These are phyloP conservation scores for Coffea eugenioides DNA, from an alignment of 257 asterid species.

Conservation along the genomic window DNA sequence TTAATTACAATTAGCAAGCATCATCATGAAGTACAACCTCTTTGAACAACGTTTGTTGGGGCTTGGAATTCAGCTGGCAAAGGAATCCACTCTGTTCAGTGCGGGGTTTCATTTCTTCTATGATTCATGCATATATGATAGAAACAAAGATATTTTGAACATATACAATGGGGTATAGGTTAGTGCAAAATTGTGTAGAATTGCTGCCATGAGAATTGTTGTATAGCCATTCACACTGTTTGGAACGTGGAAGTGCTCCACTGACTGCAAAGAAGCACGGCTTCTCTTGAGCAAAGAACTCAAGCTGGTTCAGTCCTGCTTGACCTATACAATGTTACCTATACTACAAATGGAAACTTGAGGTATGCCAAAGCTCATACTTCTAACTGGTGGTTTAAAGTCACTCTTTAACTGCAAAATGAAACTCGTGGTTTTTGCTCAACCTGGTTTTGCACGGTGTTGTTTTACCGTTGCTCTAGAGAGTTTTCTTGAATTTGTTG, in stretches of 20 bases:
- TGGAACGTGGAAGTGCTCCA: neutral
- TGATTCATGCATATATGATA: constrained; percentile 5
- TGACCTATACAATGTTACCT: neutral
- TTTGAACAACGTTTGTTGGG: neutral
- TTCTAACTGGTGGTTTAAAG: neutral
- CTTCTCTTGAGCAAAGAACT: neutral
- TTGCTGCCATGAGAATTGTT: constrained; percentile 8
- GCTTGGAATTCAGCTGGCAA: neutral
- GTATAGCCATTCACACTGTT: neutral
- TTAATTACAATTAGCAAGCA: constrained; percentile 21
- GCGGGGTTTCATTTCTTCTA: constrained; percentile 3
- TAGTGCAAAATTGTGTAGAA: constrained; percentile 7
- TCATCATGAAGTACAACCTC: neutral
- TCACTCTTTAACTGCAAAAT: neutral
- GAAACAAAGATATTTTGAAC: neutral
- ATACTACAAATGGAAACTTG: neutral
- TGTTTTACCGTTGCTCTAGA: too few relatives aligned
- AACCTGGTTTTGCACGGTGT: neutral
- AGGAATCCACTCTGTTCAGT: neutral
- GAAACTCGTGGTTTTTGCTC: neutral
- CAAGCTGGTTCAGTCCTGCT: constrained; percentile 1
- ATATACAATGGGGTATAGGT: constrained; percentile 4
- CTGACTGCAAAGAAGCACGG: neutral
- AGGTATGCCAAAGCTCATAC: neutral
- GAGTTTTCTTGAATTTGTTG: too few relatives aligned